Evolutionary conservation across 2,329 filamentous ascomycete genomes (phyloP).

Genomic region (Sphaerostilbella broomeana): DNA sequence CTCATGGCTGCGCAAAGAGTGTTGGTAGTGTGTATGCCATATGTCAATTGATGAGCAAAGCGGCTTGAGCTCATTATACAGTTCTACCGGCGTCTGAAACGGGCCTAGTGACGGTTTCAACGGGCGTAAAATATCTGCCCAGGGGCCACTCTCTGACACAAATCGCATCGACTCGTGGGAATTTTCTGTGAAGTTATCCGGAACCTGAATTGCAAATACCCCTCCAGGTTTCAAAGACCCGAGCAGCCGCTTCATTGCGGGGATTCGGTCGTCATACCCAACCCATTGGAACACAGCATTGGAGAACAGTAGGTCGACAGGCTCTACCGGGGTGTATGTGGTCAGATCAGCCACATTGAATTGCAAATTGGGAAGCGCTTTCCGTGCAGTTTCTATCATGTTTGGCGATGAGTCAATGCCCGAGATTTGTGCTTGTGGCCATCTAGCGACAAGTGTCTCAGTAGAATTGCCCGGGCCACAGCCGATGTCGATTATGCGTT

Average conservation of each 20-base stretch:
- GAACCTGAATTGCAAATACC: slow-evolving; percentile 47
- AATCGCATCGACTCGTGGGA: slow-evolving; percentile 45
- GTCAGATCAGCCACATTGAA: slow-evolving; percentile 42
- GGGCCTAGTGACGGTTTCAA: slow-evolving; percentile 36
- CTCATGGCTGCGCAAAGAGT: slow-evolving; percentile 40
- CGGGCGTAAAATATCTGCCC: slow-evolving; percentile 24
- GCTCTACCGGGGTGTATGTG: slow-evolving; percentile 28
- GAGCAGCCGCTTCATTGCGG: slow-evolving; percentile 38
- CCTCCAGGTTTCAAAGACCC: slow-evolving; percentile 34
- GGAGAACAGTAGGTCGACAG: slow-evolving; percentile 42
- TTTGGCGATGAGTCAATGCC: slow-evolving; percentile 50
- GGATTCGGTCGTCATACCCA: slow-evolving; percentile 34
- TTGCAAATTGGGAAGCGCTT: slow-evolving; percentile 31
- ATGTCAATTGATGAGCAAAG: slow-evolving; percentile 39
- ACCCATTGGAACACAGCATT: slow-evolving; percentile 58
- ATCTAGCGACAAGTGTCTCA: slow-evolving; percentile 38
- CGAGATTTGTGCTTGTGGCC: slow-evolving; percentile 38
- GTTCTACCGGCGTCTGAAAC: slow-evolving; percentile 39
- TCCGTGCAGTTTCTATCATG: slow-evolving; percentile 46
- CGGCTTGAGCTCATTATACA: slow-evolving; percentile 44
- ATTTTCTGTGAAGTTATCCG: slow-evolving; percentile 42
- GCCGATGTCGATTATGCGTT: slow-evolving; percentile 48
- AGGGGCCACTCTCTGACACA: slow-evolving; percentile 32
- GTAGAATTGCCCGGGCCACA: slow-evolving; percentile 57
- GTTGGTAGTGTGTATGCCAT: slow-evolving; percentile 49